These are phyloP conservation scores for Fusarium algeriense DNA, from an alignment of 2,329 filamentous ascomycete species.

Conservation along the genomic window DNA sequence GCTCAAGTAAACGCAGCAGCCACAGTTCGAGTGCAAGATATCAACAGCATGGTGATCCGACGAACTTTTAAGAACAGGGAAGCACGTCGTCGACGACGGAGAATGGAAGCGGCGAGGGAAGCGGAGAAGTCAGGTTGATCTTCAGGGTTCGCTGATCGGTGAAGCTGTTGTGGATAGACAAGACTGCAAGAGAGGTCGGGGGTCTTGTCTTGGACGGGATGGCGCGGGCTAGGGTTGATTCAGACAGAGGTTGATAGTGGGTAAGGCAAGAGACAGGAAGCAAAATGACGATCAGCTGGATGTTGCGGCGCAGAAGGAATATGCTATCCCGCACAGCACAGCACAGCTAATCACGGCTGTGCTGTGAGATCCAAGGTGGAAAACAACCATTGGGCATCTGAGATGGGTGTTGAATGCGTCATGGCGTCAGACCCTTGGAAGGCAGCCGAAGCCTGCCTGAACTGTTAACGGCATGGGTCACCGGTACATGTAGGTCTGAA, in stretches of 20 bases:
- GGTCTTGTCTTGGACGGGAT: constrained; percentile 18
- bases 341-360: constrained; percentile 42
- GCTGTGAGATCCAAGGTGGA: constrained; percentile 38
- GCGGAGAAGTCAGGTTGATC: constrained; percentile 36
- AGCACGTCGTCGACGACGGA: constrained; percentile 21
- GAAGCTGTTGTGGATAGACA: constrained; percentile 29
- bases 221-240: constrained; percentile 15
- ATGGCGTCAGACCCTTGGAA: constrained; percentile 47
- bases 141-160: constrained; percentile 46
- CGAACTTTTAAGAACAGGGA: constrained; percentile 21
- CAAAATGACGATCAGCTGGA: constrained; percentile 39
- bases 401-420: constrained; percentile 40
- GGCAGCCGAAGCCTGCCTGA: constrained; percentile 16
- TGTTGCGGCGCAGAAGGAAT: constrained; percentile 33
- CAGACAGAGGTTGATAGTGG: constrained; percentile 10
- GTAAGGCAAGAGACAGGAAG: constrained; percentile 23
- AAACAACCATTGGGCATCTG: constrained; percentile 26
- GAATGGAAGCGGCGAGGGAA: constrained; percentile 25
- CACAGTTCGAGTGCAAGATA: constrained; percentile 27
- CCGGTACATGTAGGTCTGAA: constrained; percentile 20
- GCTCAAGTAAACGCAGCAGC: constrained; percentile 26
- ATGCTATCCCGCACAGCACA: constrained; percentile 33
- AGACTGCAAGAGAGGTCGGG: constrained; percentile 11
- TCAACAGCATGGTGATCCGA: constrained; percentile 40
- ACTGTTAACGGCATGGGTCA: constrained; percentile 34